A percentile compares a stretch with the other conserved stretches of the same genome.
phyloP scores from a whole-genome alignment of 768 basidiomycete species.

The Boletus rubroflammeus region DNA sequence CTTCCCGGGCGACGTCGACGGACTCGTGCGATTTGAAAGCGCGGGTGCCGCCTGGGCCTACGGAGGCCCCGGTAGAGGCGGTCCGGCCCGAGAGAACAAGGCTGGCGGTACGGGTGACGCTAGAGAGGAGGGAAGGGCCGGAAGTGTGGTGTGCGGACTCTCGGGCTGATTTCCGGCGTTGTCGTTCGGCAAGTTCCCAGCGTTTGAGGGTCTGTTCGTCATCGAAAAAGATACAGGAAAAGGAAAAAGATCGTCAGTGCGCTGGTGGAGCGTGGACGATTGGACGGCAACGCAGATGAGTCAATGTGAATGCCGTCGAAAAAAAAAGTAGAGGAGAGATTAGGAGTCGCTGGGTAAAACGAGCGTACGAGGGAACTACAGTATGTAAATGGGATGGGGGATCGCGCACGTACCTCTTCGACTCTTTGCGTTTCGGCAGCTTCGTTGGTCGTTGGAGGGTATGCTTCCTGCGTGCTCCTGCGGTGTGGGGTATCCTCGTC shows the following conservation, averaged over 20 bases:
- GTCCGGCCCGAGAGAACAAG: constrained; percentile 49
- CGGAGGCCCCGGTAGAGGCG: constrained; percentile 29
- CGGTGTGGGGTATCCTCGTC: constrained; percentile 25
- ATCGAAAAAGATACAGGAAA: not conserved
- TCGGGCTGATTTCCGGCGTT: constrained; percentile 68
- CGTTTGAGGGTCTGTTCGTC: constrained; percentile 59
- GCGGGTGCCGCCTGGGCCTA: constrained; percentile 32
- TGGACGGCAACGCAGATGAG: not conserved
- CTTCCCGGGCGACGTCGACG: constrained; percentile 37
- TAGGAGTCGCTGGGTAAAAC: no score
- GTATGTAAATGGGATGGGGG: not conserved
- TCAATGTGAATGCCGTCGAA: not conserved
- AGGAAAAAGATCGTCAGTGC: not conserved
- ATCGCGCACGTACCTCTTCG: constrained; percentile 54
- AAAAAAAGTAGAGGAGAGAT: not conserved
- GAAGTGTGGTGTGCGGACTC: constrained; percentile 40
- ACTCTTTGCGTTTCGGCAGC: constrained; percentile 64
- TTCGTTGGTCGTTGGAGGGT: constrained; percentile 68
- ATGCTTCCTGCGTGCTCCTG: constrained; percentile 30
- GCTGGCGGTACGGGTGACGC: constrained; percentile 57
- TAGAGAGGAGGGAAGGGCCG: constrained; percentile 47
- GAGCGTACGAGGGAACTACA: not conserved
- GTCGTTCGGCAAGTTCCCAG: constrained; percentile 78
- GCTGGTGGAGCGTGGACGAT: not conserved
- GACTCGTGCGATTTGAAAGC: constrained; percentile 50